A percentile compares a stretch with the other conserved stretches of the same genome.
Evolutionary conservation across 331 rosid species (phyloP).

Genomic region (Stylosanthes scabra): DNA sequence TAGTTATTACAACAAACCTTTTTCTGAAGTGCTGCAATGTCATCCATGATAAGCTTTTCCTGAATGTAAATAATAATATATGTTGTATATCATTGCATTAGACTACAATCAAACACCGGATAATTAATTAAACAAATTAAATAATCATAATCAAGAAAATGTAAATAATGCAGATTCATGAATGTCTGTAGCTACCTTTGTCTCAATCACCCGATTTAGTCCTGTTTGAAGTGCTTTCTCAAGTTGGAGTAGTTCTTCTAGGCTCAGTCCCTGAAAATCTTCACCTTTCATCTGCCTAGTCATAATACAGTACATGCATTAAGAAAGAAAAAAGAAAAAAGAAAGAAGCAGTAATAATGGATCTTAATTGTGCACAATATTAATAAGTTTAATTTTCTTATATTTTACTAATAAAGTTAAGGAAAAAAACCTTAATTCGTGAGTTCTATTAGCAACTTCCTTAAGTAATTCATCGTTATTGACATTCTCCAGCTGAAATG

Average conservation of each 20-base stretch:
- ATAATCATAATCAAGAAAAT: too few relatives aligned
- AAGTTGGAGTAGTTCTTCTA: conserved; percentile 51
- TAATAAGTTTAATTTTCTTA: not conserved
- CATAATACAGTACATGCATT: not conserved
- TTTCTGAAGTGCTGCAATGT: conserved; percentile 43
- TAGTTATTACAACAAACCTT: conserved; percentile 54
- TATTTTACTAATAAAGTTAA: not conserved
- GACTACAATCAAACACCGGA: not conserved
- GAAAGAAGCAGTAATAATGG: too few relatives aligned
- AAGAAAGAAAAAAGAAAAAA: too few relatives aligned
- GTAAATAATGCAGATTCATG: too few relatives aligned
- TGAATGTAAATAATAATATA: conserved; percentile 35
- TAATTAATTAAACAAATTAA: conserved; percentile 13
- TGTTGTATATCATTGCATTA: not conserved
- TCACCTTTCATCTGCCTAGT: conserved; percentile 64
- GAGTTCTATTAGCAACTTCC: conserved; percentile 55
- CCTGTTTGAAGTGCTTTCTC: conserved; percentile 58
- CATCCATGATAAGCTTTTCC: conserved; percentile 48
- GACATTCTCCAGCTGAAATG: conserved; percentile 49
- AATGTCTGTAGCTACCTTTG: conserved; percentile 48
- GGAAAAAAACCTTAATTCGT: conserved; percentile 50
- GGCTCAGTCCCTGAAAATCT: conserved; percentile 57
- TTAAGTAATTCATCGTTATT: conserved; percentile 42
- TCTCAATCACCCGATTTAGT: conserved; percentile 51
- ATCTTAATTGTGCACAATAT: conserved; percentile 4